phyloP scores from a whole-genome alignment of 1,284 basidiomycete species.

The Trichosporon coremiiforme region DNA sequence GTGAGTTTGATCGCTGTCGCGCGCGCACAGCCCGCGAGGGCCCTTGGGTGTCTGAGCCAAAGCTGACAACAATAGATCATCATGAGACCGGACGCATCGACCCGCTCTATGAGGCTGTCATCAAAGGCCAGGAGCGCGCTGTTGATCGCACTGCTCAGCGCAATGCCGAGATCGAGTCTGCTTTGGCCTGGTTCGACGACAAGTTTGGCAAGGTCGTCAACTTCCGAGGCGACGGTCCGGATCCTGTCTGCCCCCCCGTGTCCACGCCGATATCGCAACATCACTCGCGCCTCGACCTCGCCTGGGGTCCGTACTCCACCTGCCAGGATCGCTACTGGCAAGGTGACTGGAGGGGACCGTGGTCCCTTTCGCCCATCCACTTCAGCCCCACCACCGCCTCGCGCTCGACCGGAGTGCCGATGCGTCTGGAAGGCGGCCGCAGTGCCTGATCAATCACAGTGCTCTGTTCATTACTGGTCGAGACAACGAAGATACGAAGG shows the following conservation, averaged over 20 bases:
- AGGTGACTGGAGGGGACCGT: slow-evolving; percentile 4
- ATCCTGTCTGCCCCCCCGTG: neutral
- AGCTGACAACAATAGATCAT: slow-evolving; percentile 19
- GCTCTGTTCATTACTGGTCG: slow-evolving; percentile 2
- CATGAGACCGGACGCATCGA: slow-evolving; percentile 15
- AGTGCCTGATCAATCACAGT: neutral
- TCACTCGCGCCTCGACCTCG: slow-evolving; percentile 13
- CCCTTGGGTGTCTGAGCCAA: neutral
- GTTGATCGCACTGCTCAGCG: neutral
- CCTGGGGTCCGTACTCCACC: slow-evolving; percentile 10
- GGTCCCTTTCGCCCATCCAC: slow-evolving; percentile 12
- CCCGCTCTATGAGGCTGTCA: neutral
- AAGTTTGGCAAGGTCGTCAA: slow-evolving; percentile 17
- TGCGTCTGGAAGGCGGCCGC: neutral
- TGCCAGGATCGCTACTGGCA: slow-evolving; percentile 15
- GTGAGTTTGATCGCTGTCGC: slow-evolving; percentile 15
- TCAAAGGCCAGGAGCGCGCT: slow-evolving; percentile 1
- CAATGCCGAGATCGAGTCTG: neutral
- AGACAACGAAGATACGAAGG: slow-evolving; percentile 2
- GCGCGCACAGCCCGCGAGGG: neutral
- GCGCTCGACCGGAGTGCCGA: neutral
- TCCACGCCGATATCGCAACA: slow-evolving; percentile 4
- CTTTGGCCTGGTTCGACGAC: slow-evolving; percentile 1
- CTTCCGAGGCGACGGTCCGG: slow-evolving; percentile 8
- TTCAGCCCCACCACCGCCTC: neutral